These are phyloP conservation scores for Babesia bigemina DNA, from an alignment of 169 alveolate species.

Conservation along the genomic window DNA sequence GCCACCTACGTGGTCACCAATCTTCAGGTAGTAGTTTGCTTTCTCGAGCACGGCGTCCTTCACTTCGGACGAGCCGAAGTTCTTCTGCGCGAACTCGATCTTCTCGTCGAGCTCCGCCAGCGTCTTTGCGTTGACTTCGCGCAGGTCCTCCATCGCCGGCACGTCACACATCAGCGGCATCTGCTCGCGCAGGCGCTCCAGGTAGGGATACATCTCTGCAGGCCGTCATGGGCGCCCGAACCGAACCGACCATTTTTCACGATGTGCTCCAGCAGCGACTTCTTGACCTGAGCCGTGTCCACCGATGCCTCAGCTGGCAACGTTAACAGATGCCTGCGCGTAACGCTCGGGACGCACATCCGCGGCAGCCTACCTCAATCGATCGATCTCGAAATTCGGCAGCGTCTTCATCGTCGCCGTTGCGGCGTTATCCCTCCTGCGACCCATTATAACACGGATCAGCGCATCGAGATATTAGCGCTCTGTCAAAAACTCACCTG, in stretches of 20 bases:
- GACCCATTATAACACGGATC: background rate
- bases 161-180: conserved; percentile 62
- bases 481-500: background rate
- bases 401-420: conserved; percentile 63
- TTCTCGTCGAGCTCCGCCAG: conserved; percentile 80
- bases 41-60: conserved; percentile 89
- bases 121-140: conserved; percentile 67
- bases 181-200: conserved; percentile 67
- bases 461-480: background rate
- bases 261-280: conserved; percentile 46
- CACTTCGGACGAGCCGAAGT: conserved; percentile 88
- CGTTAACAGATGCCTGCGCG: conserved; percentile 51
- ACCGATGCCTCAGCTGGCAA: conserved; percentile 43
- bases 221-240: background rate
- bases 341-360: background rate
- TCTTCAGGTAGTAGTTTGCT: conserved; percentile 83
- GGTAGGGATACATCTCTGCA: conserved; percentile 74
- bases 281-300: conserved; percentile 29
- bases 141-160: conserved; percentile 55
- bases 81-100: conserved; percentile 87
- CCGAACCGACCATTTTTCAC: conserved; percentile 44
- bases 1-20: conserved; percentile 75
- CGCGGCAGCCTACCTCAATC: conserved; percentile 28
- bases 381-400: conserved; percentile 65
- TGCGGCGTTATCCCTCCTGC: conserved; percentile 61